A percentile compares a stretch with the other conserved stretches of the same genome.
Conservation (phyloP, 164 flowering plant species). For the Kalanchoe fedtschenkoi region DNA sequence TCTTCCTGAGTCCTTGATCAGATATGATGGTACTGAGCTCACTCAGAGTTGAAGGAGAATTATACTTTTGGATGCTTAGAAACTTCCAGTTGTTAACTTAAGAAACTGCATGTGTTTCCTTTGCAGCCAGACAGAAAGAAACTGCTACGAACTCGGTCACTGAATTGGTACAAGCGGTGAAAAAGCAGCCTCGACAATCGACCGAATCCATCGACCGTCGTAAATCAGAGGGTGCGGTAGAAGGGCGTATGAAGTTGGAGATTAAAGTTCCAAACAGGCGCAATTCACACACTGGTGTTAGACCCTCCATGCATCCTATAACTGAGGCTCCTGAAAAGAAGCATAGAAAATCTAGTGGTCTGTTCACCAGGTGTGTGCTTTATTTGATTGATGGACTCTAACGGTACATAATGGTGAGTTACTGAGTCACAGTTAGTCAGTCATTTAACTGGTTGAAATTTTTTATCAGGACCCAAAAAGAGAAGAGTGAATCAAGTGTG, state of each 20-base stretch:
- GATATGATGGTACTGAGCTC: slow-evolving; percentile 67
- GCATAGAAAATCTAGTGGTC: slow-evolving; percentile 46
- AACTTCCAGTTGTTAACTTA: background rate
- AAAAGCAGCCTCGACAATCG: slow-evolving; percentile 45
- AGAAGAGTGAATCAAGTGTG: slow-evolving; percentile 30
- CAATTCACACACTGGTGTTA: slow-evolving; percentile 34
- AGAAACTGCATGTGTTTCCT: background rate
- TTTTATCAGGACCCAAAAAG: slow-evolving; percentile 2
- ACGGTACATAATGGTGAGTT: background rate
- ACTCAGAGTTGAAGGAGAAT: background rate
- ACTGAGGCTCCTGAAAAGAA: slow-evolving; percentile 63
- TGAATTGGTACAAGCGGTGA: slow-evolving; percentile 71
- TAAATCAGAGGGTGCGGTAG: background rate
- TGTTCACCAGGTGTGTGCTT: slow-evolving; percentile 55
- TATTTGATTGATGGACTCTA: background rate
- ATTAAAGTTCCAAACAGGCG: slow-evolving; percentile 37
- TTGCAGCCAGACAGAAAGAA: slow-evolving; percentile 83
- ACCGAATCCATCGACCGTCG: slow-evolving; percentile 57
- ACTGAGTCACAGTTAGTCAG: background rate
- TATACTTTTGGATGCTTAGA: background rate
- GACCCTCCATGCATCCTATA: slow-evolving; percentile 46
- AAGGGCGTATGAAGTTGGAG: background rate
- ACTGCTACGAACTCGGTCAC: slow-evolving; percentile 55
- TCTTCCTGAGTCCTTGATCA: slow-evolving; percentile 81
- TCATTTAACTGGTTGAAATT: background rate